Evolutionary conservation across 2,329 filamentous ascomycete species (phyloP), one percentile per base, ranked within the genome.

Genomic region (Fusarium brevicatenulatum): DNA sequence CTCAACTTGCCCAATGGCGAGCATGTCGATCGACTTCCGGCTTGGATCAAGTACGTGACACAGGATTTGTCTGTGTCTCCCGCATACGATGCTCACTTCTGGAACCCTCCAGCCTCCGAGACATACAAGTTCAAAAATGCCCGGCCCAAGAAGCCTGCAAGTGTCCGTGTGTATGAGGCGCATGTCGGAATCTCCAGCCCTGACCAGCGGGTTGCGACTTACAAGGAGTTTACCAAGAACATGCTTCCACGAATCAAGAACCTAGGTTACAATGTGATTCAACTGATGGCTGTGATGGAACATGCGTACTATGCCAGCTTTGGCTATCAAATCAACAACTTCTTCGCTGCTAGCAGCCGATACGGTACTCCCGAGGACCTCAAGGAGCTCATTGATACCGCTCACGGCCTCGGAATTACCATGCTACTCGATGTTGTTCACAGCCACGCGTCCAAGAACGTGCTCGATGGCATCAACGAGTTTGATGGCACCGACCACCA

Each of bases 241-340:
- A 95, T 97, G 88, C 89, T 99, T 12, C 95, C 95, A 21, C 90
- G 95, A 65, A 98, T 99, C 84, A 92, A 95, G 80, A 86, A 91
- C 72, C 86, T 98, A 47, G 96, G 95, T 44, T 99, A 99, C 86
- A 98, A 99, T 80, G 93, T 95, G 61, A 98, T 99, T 76, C 96
- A 99, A 81, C 87, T 99, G 72, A 99, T 99, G 96, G 96, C 96
- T 50, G 88, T 99, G 80, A 99, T 99, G 95, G 96, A 99, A 81
- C 96, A 99, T 83, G 96, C 96, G 55, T 99, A 99, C 87, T 99
- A 99, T 81, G 96, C 96, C 78, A 98, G 95, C 80, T 99, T 99
- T 78, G 96, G 96, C 52, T 99, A 99, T 82, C 96, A 99, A 83
- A 91, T 99, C 84, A 99, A 98, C 86, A 98, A 93, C 83, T 99